A percentile compares a stretch with the other conserved stretches of the same genome.
Evolutionary conservation across 2,329 filamentous ascomycete species (phyloP).

Genomic region (Pyricularia grisea): DNA sequence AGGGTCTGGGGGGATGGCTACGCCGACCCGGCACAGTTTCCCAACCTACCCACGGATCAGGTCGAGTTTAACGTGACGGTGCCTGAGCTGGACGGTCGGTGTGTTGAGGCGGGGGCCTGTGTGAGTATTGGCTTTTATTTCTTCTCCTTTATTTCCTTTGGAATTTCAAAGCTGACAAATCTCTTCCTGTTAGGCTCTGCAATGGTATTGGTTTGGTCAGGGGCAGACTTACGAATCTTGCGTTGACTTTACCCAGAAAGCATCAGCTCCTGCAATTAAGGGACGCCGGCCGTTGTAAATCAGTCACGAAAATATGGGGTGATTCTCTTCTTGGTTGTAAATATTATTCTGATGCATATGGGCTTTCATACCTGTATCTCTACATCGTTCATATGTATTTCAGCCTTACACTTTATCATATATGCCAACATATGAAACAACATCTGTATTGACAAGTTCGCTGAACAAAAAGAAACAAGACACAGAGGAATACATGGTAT

Average conservation of each 20-base stretch:
- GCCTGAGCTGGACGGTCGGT: conserved; percentile 17
- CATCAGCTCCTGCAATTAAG: background rate
- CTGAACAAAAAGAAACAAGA: background rate
- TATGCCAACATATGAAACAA: background rate
- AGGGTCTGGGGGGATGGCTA: conserved; percentile 18
- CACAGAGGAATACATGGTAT: background rate
- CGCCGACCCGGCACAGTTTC: conserved; percentile 12
- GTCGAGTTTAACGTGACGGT: conserved; percentile 19
- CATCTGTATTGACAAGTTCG: too few relatives aligned
- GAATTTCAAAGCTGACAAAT: background rate
- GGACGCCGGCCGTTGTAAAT: background rate
- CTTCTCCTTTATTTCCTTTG: background rate
- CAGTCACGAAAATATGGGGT: background rate
- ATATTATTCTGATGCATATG: background rate
- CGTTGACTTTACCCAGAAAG: conserved; percentile 38
- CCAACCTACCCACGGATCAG: conserved; percentile 18
- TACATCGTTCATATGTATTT: background rate
- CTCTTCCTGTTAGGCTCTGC: conserved; percentile 32
- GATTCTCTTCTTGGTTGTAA: background rate
- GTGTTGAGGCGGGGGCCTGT: conserved; percentile 16
- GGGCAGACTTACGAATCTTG: conserved; percentile 55
- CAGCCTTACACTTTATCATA: background rate
- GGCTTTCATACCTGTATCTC: background rate
- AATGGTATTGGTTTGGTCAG: conserved; percentile 53
- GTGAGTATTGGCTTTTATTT: conserved; percentile 12